Evolutionary conservation across 768 basidiomycete species (phyloP), one percentile per base, ranked within the genome.

Genomic region (Kwoniella dejecticola): DNA sequence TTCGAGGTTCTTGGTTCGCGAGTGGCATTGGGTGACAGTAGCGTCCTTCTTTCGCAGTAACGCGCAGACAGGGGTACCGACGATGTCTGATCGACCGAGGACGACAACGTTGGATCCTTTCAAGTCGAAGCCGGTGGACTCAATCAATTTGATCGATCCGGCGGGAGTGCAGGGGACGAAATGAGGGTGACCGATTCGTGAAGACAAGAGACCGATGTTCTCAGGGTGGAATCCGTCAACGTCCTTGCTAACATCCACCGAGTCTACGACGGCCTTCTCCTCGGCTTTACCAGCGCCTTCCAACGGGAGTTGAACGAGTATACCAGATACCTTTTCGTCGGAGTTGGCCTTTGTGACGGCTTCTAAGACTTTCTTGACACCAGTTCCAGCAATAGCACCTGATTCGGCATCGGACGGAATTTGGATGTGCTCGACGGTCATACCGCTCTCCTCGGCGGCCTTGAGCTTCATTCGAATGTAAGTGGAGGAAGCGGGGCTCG

Each of bases 211-310:
- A 15, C 96, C 95, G 64, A 98, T 96, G 80, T 98, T 99, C 80
- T 95, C 94, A 4, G 95, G 92, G 81, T 97, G 92, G 83, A 99
- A 99, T 26, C 95, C 96, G 79, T 99, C 96, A 62, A 99, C 89
- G 70, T 99, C 96, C 81, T 99, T 99, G 77, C 88, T 85, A 17
- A 92, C 91, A 61, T 87, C 89, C 62, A 99, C 87, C 11, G 91
- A 88, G 79, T 98, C 95, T n/a, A 93, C 97, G 53, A 99, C 89
- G 24, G 83, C 83, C 54, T 92, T 88, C 77, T 96, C 94, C 23
- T 87, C 91, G 30, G 89, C 90, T 6, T 88, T 77, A 31, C 83
- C 84, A 62, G 97, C 85, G 63, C 93, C 89, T 26, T 87, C 84
- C 1, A 99, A 86, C 23, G 96, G 96, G 12, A 98, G 87, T 80